Evolutionary conservation across 2,329 filamentous ascomycete species (phyloP), one percentile per base, ranked within the genome.

Genomic region (Passalora sequoiae): DNA sequence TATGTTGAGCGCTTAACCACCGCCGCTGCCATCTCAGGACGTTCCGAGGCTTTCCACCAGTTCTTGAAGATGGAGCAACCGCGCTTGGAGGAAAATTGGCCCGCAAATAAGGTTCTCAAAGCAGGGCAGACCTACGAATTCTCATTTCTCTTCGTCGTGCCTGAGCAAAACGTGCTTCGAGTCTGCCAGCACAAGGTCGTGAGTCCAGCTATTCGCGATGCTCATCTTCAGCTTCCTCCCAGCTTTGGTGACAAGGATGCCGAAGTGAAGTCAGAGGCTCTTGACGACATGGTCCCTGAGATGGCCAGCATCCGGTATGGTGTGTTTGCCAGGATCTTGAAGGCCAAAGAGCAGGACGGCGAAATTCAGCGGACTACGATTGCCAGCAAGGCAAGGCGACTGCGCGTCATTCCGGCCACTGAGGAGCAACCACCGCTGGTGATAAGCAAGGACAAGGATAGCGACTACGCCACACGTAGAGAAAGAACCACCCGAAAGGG

Each of bases 11-110:
- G 73, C 40, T 63, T 77, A 30, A 70, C 70, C 3, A 67, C 70
- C 3, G 66, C 74, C 4, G 69, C 75, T 3, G 69, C 76, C 22
- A 68, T 77, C 38, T 70, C 72, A 13, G 74, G 73, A 32, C 71
- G 73, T 12, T 72, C 73, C 15, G 75, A 77, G 49, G 76, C 77
- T 16, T 70, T 68, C 36, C 79, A 82, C 47, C 73, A 72, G 13
- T 84, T 84, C 54, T 64, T 84, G 25, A 78, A 75, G 47, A 69
- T 84, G 20, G 70, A 69, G 44, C 80, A 83, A 58, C 81, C 81
- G 3, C 73, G 81, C 25, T 60, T 74, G 30, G 61, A 73, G 2
- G 58, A 65, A 12, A 61, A 65, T n/a, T 74, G 80, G 44, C 80
- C 80, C 0, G 67, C 69, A 24, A 71, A 77, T 27, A 68, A 74